Conservation (phyloP, 2,329 filamentous ascomycete genomes). For the Exophiala aquamarina region DNA sequence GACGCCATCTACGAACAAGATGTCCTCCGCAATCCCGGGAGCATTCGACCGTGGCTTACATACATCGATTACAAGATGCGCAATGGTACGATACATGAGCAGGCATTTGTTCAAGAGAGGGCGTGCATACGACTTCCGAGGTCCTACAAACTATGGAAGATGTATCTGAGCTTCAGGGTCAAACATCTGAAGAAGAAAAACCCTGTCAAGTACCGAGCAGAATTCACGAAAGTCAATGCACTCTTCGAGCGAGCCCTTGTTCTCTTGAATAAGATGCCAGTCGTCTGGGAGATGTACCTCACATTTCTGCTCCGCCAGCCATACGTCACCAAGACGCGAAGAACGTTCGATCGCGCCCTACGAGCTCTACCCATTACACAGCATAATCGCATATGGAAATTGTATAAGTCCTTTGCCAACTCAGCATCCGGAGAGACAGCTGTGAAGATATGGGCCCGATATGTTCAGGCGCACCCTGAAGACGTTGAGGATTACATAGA, state of each 20-base stretch:
- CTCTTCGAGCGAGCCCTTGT: slow-evolving; percentile 92
- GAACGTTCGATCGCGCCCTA: slow-evolving; percentile 87
- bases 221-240: slow-evolving; percentile 91
- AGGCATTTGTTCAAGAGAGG: slow-evolving; percentile 85
- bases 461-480: slow-evolving; percentile 96
- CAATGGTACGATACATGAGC: slow-evolving; percentile 81
- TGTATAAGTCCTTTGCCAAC: slow-evolving; percentile 88
- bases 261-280: slow-evolving; percentile 96
- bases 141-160: slow-evolving; percentile 98
- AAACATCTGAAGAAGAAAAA: slow-evolving; percentile 82
- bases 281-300: slow-evolving; percentile 97
- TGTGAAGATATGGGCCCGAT: slow-evolving; percentile 89
- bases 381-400: slow-evolving; percentile 90
- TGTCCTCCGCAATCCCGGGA: slow-evolving; percentile 79
- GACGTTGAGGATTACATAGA: slow-evolving; percentile 95
- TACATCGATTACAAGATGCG: slow-evolving; percentile 90
- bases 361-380: slow-evolving; percentile 91
- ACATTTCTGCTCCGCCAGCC: slow-evolving; percentile 87
- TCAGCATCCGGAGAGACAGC: slow-evolving; percentile 88
- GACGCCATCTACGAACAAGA: slow-evolving; percentile 97
- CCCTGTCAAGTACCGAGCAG: slow-evolving; percentile 71
- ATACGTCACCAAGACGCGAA: slow-evolving; percentile 80
- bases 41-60: slow-evolving; percentile 89
- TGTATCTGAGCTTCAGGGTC: slow-evolving; percentile 84
- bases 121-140: slow-evolving; percentile 86